A percentile compares a stretch with the other conserved stretches of the same genome.
Conservation (phyloP, 768 basidiomycete species). For the Kwoniella sp. region DNA sequence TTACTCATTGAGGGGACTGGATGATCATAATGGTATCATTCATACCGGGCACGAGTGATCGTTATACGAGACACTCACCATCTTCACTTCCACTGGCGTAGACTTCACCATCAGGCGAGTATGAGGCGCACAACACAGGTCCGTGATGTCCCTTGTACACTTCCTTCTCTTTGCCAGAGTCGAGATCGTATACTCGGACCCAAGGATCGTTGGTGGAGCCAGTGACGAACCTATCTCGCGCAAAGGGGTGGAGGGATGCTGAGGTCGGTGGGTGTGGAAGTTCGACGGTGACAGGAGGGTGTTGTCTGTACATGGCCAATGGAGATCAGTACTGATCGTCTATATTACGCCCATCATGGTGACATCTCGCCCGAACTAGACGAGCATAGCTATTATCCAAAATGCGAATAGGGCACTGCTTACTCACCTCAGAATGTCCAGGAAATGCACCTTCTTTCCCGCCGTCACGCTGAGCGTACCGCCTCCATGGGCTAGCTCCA, state of each 20-base stretch:
- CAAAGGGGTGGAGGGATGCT: slow-evolving; percentile 87
- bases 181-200: slow-evolving; percentile 88
- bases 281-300: slow-evolving; percentile 72
- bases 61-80: slow-evolving; percentile 41
- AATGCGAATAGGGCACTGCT: too few species aligned
- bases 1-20: too few species aligned
- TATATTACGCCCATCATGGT: slow-evolving; percentile 59
- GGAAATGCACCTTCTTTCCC: slow-evolving; percentile 88
- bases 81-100: slow-evolving; percentile 94
- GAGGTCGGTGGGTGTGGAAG: slow-evolving; percentile 88
- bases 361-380: too few species aligned
- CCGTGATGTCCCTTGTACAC: slow-evolving; percentile 96
- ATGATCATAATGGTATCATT: too few species aligned
- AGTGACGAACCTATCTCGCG: slow-evolving; percentile 86
- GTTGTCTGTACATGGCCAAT: slow-evolving; percentile 62
- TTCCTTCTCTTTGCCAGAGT: slow-evolving; percentile 82
- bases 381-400: too few species aligned
- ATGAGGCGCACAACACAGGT: slow-evolving; percentile 90
- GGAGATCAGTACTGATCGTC: neutral
- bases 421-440: slow-evolving; percentile 64
- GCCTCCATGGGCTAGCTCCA: slow-evolving; percentile 82
- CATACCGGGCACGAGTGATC: neutral
- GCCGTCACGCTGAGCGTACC: slow-evolving; percentile 85
- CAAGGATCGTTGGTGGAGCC: slow-evolving; percentile 89
- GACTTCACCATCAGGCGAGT: slow-evolving; percentile 94